A percentile compares a stretch with the other conserved stretches of the same genome.
phyloP scores from a whole-genome alignment of 257 asterid genomes.

The Salvia rosmarinus region DNA sequence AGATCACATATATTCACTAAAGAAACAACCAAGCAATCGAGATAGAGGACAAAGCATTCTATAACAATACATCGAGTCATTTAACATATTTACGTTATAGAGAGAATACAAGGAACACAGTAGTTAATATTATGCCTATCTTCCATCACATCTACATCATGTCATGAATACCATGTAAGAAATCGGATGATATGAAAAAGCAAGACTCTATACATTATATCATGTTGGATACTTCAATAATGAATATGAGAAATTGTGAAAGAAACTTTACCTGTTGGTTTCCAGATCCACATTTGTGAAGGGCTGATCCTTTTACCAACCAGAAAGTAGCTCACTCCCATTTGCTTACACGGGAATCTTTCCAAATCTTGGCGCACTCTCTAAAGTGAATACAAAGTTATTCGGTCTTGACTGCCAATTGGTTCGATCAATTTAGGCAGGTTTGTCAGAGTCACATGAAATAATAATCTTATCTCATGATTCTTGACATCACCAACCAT shows the following conservation, averaged over 20 bases:
- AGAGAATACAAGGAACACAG: no score
- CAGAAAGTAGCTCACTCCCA: constrained; percentile 47
- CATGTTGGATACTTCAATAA: background rate
- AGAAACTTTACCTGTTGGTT: constrained; percentile 48
- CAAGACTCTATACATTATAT: background rate
- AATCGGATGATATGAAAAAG: background rate
- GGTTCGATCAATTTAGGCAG: constrained; percentile 32
- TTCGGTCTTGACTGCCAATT: constrained; percentile 33
- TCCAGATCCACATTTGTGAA: constrained; percentile 55
- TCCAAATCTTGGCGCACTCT: constrained; percentile 24
- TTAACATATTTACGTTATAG: background rate
- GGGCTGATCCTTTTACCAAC: constrained; percentile 72
- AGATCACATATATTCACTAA: background rate
- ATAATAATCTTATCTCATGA: constrained; percentile 40
- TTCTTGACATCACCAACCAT: constrained; percentile 15
- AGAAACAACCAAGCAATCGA: background rate
- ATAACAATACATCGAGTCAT: background rate
- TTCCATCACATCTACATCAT: no score
- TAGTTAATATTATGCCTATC: no score
- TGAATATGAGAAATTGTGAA: background rate
- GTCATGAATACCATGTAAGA: background rate
- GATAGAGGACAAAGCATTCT: background rate
- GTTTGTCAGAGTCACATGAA: constrained; percentile 37
- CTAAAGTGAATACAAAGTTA: constrained; percentile 34
- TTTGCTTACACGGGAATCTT: constrained; percentile 31